These are phyloP conservation scores for Penicillium sp. DNA, from an alignment of 2,329 filamentous ascomycete genomes.

Conservation along the genomic window DNA sequence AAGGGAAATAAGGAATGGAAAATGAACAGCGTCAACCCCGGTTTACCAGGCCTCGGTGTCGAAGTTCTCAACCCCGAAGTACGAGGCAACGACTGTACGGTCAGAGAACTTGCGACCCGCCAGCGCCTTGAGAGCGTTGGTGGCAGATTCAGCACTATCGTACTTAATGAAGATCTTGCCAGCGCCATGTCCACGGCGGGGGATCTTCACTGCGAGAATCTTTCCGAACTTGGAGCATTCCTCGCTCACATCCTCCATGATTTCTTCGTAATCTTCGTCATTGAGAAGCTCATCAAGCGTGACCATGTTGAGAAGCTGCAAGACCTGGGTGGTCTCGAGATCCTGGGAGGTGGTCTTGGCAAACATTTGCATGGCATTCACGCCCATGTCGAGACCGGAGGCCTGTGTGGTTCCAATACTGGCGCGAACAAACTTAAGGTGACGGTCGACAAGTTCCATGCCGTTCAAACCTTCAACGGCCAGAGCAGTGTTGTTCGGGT, in stretches of 20 bases:
- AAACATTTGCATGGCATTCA: conserved; percentile 97
- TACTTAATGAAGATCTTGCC: conserved; percentile 99
- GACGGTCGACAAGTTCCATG: conserved; percentile 87
- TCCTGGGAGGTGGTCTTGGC: conserved; percentile 82
- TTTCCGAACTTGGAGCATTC: conserved; percentile 90
- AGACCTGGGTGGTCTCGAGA: conserved; percentile 75
- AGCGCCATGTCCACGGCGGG: conserved; percentile 81
- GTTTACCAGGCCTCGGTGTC: conserved; percentile 51
- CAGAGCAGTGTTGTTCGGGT: conserved; percentile 71
- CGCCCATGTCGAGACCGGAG: conserved; percentile 86
- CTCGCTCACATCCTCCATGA: conserved; percentile 87
- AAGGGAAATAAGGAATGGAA: conserved; percentile 8
- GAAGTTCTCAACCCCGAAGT: conserved; percentile 97
- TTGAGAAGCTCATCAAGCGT: conserved; percentile 93
- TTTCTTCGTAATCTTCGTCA: conserved; percentile 96
- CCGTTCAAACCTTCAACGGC: conserved; percentile 89
- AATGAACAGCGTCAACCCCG: background rate
- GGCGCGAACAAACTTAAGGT: conserved; percentile 81
- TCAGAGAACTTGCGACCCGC: conserved; percentile 95
- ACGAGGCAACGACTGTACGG: conserved; percentile 92
- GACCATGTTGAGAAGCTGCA: conserved; percentile 98
- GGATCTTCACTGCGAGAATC: conserved; percentile 87
- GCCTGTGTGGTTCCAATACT: conserved; percentile 94
- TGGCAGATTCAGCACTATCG: conserved; percentile 71
- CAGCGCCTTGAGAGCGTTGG: conserved; percentile 82